Evolutionary conservation across 2,329 filamentous ascomycete species (phyloP), one percentile per base, ranked within the genome.

Genomic region (Aspergillus ibericus): DNA sequence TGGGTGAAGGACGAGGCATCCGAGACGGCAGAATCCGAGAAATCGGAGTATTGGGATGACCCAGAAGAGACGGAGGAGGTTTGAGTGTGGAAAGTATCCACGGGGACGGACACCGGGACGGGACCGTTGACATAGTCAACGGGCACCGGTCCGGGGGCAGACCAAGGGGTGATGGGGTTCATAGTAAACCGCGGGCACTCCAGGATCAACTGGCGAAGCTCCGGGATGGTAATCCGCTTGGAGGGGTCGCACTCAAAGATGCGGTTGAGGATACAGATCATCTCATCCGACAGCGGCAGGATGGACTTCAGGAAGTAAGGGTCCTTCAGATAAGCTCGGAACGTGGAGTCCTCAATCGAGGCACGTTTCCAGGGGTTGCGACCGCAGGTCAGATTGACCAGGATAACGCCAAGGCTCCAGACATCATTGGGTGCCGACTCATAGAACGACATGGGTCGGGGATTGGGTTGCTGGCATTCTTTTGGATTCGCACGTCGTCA

Each of bases 281-380:
- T 83, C 72, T 97, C 93, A 72, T 91, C 83, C 56, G 95, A 93
- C 70, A 99, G 79, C 20, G 95, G 93, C 58, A 99, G 84, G 69
- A 99, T 99, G 62, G 92, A 90, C 81, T 92, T 90, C 65, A 99
- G 81, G 76, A 98, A 99, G 72, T 89, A 88, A 61, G 87, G 86
- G 72, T 92, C 92, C 80, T 89, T 89, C 68, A 90, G 85, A 78
- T 90, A 98, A 55, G 93, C 93, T 70, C 90, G 87, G 84, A 98
- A 99, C 47, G 95, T 98, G 64, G 92, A 92, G 77, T 99, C 95
- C 75, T 96, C 92, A 67, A 87, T 82, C 12, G 92, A 96, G 62
- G 95, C 95, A 75, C 95, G 90, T 81, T 98, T 98, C 95, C 95
- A 99, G 59, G 95, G 95, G 78, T 99, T 99, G 75, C 95, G 92